Base-by-base conservation (phyloP, 2,329 filamentous ascomycete species). In the Alternaria brassicicola region DNA sequence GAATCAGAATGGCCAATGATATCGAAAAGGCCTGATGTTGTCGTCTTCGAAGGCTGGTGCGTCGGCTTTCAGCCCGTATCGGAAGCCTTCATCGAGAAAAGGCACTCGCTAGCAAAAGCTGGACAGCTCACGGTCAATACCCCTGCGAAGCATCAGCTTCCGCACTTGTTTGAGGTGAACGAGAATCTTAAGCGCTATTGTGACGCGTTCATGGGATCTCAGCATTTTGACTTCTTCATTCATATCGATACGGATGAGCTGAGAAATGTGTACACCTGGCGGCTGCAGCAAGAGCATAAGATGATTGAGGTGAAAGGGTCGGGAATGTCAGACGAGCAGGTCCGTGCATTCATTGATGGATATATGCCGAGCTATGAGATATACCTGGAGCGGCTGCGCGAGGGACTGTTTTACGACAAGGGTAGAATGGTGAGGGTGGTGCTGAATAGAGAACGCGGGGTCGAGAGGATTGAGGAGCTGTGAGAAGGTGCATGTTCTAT, bases 31-130 rank as follows among this genome's bases (percentile, higher is more conserved):
- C 78, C 86, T 2, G 82, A 84, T 50, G 86, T 94, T 6, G 84
- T 97, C 21, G 86, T 97, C 50, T 88, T 97, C 63, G 93, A 97
- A 76, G 93, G 93, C 17, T 97, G 93, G 93, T 95, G 90, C 75
- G 87, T 96, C 12, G 93, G 92, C 3, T 97, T 97, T 78, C 86
- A 88, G 6, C 77, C 89, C 0, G 76, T 93, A 12, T 68, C 79
- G n/a, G 81, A 84, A 5, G 74, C 86, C 4, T 81, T 83, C 26
- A 74, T 87, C 3, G 82, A 82, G 66, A 80, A 81, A 71, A 84
- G 83, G 60, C 86, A 85, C 75, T 78, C 80, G 48, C 76, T 85
- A 74, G 73, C 86, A 75, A 31, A 81, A 83, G 42, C 85, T 76
- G 47, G 81, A 82, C 53, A 79, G 75, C 67, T 68, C 13, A 42